These are phyloP conservation scores for Arctium lappa DNA, from an alignment of 129 eudicot species.

Conservation along the genomic window DNA sequence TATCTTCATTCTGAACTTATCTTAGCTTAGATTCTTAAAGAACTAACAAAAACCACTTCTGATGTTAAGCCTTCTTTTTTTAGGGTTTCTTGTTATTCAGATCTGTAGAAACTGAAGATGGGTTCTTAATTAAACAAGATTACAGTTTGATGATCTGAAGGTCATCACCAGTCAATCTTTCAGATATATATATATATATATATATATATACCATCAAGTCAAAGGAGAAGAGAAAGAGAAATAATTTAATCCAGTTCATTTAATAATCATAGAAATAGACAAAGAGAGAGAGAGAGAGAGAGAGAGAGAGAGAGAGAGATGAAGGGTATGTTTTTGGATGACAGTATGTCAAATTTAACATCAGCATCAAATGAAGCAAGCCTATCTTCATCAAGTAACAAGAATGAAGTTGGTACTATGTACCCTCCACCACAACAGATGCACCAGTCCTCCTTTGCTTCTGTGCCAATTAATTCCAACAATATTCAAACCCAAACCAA, in stretches of 20 bases:
- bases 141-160: constrained; percentile 2
- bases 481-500: constrained; percentile 30
- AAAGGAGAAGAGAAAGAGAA: background rate
- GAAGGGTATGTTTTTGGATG: constrained; percentile 46
- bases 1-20: constrained; percentile 11
- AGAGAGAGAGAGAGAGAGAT: constrained; percentile 20
- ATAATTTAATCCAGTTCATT: constrained; percentile 19
- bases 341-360: constrained; percentile 64
- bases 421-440: constrained; percentile 39
- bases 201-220: background rate
- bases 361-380: constrained; percentile 77
- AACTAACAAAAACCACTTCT: constrained; percentile 12
- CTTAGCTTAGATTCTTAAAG: background rate
- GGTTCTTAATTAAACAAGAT: background rate
- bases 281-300: constrained; percentile 17
- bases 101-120: constrained; percentile 17
- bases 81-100: constrained; percentile 31
- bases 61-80: constrained; percentile 8
- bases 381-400: constrained; percentile 56
- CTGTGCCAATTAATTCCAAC: constrained; percentile 23
- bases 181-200: background rate
- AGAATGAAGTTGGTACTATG: constrained; percentile 47
- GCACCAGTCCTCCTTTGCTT: constrained; percentile 30
- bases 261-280: constrained; percentile 14
- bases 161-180: constrained; percentile 8